Evolutionary conservation across 139 green algal species (phyloP).

Genomic region (Nannochloris sp.): DNA sequence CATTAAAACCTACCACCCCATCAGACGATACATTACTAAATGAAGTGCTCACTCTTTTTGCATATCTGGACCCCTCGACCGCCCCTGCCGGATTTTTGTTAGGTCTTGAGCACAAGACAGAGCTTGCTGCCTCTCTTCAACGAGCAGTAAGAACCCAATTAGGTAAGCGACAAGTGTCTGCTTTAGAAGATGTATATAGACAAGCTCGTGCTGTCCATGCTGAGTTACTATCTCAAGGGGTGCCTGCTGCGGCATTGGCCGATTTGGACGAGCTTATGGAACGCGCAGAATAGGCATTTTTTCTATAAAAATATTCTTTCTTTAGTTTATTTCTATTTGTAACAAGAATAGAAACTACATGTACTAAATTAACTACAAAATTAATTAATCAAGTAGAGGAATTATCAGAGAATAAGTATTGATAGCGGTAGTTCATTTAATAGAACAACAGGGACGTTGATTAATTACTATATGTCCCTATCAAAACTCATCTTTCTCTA

Average conservation of each 20-base stretch:
- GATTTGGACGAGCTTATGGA: slow-evolving; percentile 8
- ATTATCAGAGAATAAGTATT: too few relatives aligned
- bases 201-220: slow-evolving; percentile 4
- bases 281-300: neutral
- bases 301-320: too few relatives aligned
- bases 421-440: too few relatives aligned
- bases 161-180: slow-evolving; percentile 14
- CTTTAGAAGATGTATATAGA: slow-evolving; percentile 5
- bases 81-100: slow-evolving; percentile 55
- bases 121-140: slow-evolving; percentile 47
- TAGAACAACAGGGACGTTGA: too few relatives aligned
- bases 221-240: slow-evolving; percentile 3
- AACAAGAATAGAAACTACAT: neutral
- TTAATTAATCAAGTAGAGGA: too few relatives aligned
- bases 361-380: neutral
- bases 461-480: too few relatives aligned
- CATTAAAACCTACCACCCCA: slow-evolving; percentile 9
- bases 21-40: slow-evolving; percentile 29
- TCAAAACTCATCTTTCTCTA: too few relatives aligned
- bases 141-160: slow-evolving; percentile 38
- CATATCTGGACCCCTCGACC: slow-evolving; percentile 46
- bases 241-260: slow-evolving; percentile 14
- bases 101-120: slow-evolving; percentile 8
- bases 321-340: neutral
- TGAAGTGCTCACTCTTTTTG: slow-evolving; percentile 59